phyloP scores from a whole-genome alignment of 768 basidiomycete species.

The Polyporus arcularius region DNA sequence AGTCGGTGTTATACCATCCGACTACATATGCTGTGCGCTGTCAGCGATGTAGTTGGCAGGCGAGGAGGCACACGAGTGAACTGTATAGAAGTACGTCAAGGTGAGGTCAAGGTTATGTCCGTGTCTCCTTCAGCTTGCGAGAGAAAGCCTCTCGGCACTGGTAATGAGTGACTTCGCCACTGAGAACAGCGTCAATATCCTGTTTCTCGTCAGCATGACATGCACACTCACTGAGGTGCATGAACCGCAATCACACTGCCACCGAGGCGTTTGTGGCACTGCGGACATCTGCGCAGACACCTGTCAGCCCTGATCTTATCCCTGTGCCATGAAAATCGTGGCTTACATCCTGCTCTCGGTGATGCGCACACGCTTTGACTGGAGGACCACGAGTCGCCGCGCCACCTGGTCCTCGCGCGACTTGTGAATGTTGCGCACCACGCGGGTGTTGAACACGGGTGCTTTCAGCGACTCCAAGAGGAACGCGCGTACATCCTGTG shows the following conservation, averaged over 20 bases:
- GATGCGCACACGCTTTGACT: constrained; percentile 83
- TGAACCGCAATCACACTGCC: constrained; percentile 94
- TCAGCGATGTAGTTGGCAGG: too few species aligned
- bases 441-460: constrained; percentile 67
- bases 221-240: constrained; percentile 65
- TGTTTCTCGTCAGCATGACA: too few species aligned
- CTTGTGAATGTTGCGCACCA: constrained; percentile 70
- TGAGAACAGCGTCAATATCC: constrained; percentile 32
- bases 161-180: constrained; percentile 96
- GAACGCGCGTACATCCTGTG: constrained; percentile 78
- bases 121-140: constrained; percentile 46
- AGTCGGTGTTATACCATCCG: too few species aligned
- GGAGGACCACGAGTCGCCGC: constrained; percentile 68
- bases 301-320: neutral
- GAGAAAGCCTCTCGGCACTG: constrained; percentile 90
- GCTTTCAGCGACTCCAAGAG: constrained; percentile 68
- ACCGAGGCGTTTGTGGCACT: constrained; percentile 93
- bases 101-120: neutral
- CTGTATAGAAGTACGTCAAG: too few species aligned
- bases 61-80: too few species aligned
- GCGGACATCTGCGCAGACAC: constrained; percentile 70
- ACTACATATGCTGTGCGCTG: too few species aligned
- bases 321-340: too few species aligned
- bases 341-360: constrained; percentile 87
- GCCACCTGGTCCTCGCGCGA: constrained; percentile 80